A percentile compares a stretch with the other conserved stretches of the same genome.
These are phyloP conservation scores for Aspergillus cavernicola DNA, from an alignment of 495 filamentous ascomycete species.

Conservation along the genomic window DNA sequence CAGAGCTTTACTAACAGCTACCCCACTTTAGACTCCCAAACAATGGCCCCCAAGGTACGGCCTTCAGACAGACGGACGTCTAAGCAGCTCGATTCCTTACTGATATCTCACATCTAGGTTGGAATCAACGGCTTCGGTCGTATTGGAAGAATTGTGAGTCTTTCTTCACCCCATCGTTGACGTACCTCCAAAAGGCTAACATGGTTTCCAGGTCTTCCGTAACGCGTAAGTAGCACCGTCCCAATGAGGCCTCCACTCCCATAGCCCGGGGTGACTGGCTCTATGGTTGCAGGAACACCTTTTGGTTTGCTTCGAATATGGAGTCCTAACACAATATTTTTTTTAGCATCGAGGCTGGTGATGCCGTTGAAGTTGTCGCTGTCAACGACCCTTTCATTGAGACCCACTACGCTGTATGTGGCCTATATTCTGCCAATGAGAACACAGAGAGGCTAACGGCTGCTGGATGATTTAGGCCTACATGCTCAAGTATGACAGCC, in stretches of 20 bases:
- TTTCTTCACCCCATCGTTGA: neutral
- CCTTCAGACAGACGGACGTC: neutral
- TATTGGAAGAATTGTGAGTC: conserved; percentile 89
- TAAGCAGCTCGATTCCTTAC: neutral
- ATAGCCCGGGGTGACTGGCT: neutral
- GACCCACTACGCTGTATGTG: conserved; percentile 90
- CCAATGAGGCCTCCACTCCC: conserved; percentile 8
- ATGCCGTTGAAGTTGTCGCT: conserved; percentile 81
- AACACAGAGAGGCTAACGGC: conserved; percentile 10
- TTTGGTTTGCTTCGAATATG: conserved; percentile 8
- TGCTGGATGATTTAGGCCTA: conserved; percentile 61
- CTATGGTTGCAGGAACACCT: neutral
- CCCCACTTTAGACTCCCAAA: conserved; percentile 23
- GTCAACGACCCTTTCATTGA: conserved; percentile 99
- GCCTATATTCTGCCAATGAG: neutral
- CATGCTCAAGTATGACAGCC: conserved; percentile 99
- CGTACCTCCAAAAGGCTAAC: conserved; percentile 20
- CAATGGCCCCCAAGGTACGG: conserved; percentile 44
- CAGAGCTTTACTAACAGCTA: conserved; percentile 22
- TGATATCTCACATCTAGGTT: conserved; percentile 51
- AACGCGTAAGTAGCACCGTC: conserved; percentile 60
- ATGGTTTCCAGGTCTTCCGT: conserved; percentile 57
- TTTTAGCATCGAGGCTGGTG: conserved; percentile 72
- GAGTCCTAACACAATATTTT: conserved; percentile 21
- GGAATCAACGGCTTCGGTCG: conserved; percentile 99